A percentile compares a stretch with the other conserved stretches of the same genome.
These are phyloP conservation scores for Phialophora macrospora DNA, from an alignment of 2,329 filamentous ascomycete genomes.

Conservation along the genomic window DNA sequence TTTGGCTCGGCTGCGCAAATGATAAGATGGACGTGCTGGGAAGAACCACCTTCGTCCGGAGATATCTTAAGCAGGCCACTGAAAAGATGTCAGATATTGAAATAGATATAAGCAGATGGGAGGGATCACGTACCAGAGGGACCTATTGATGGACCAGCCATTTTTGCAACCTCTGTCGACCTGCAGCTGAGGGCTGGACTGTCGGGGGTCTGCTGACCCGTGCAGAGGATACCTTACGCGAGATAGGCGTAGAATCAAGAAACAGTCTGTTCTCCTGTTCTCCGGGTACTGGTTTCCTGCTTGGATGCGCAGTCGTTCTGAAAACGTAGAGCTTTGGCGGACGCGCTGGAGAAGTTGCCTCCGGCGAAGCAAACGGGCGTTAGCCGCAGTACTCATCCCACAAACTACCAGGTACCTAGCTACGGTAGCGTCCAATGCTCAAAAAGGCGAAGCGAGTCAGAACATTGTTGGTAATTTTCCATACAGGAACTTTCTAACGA, in stretches of 20 bases:
- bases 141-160: slow-evolving; percentile 5
- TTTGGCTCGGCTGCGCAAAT: background rate
- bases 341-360: background rate
- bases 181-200: background rate
- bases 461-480: background rate
- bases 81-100: background rate
- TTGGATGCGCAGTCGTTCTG: background rate
- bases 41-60: slow-evolving; percentile 27
- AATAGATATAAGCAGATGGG: background rate
- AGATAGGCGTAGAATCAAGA: background rate
- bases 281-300: background rate
- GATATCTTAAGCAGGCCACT: slow-evolving; percentile 11
- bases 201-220: background rate
- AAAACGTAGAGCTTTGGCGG: background rate
- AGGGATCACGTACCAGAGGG: background rate
- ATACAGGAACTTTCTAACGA: background rate
- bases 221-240: background rate
- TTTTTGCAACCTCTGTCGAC: background rate
- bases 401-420: no score
- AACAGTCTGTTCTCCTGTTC: background rate
- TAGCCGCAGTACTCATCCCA: background rate
- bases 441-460: background rate
- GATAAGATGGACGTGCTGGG: slow-evolving; percentile 24
- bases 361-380: background rate
- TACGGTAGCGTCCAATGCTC: background rate